Percentiles rank a stretch among this genome's conserved stretches.
Evolutionary conservation across 768 basidiomycete species (phyloP).

Genomic region (Serendipita vermifera): DNA sequence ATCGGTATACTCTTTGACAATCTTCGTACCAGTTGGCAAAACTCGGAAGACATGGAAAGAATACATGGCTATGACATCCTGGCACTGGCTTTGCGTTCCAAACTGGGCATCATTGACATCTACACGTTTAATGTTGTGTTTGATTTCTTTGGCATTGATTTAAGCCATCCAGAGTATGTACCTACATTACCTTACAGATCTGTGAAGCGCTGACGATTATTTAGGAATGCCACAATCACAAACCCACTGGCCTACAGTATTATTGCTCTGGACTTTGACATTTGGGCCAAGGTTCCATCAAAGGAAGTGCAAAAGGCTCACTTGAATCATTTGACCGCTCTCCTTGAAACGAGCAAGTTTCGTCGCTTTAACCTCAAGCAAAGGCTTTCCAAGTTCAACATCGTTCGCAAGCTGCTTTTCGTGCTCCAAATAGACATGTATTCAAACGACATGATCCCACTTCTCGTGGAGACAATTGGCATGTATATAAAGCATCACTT

Average conservation of each 20-base stretch:
- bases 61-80: slow-evolving; percentile 83
- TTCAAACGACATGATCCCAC: slow-evolving; percentile 34
- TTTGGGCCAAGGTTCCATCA: slow-evolving; percentile 68
- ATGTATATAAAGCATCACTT: slow-evolving; percentile 53
- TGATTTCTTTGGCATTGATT: slow-evolving; percentile 75
- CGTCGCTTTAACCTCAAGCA: slow-evolving; percentile 65
- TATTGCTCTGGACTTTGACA: slow-evolving; percentile 78
- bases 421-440: slow-evolving; percentile 74
- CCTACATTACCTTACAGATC: neutral
- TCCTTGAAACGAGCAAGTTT: slow-evolving; percentile 60
- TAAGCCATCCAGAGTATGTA: slow-evolving; percentile 64
- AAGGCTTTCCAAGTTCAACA: slow-evolving; percentile 53
- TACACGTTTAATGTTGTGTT: slow-evolving; percentile 73
- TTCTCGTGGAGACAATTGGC: slow-evolving; percentile 47
- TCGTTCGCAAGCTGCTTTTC: slow-evolving; percentile 68
- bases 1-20: slow-evolving; percentile 63
- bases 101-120: slow-evolving; percentile 62
- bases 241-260: slow-evolving; percentile 72
- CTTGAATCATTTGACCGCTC: slow-evolving; percentile 66
- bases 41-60: slow-evolving; percentile 89
- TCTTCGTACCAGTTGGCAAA: slow-evolving; percentile 76
- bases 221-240: slow-evolving; percentile 68
- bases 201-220: slow-evolving; percentile 9
- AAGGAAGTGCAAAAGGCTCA: slow-evolving; percentile 65
- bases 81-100: slow-evolving; percentile 54